A percentile compares a stretch with the other conserved stretches of the same genome.
These are phyloP conservation scores for Carex myosuroides DNA, from an alignment of 176 grass and related monocot genomes.

Conservation along the genomic window DNA sequence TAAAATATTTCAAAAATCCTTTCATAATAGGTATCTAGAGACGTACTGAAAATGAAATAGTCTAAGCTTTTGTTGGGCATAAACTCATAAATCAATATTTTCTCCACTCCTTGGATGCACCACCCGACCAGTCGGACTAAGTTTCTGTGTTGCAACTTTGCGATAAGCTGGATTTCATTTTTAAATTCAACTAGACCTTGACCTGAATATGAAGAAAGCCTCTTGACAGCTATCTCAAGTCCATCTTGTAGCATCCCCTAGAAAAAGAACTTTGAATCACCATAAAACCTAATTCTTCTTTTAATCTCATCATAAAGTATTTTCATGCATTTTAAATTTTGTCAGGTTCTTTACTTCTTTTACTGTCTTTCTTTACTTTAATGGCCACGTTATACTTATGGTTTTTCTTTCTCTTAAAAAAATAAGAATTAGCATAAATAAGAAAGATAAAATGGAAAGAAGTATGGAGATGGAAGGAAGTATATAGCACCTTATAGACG, in stretches of 20 bases:
- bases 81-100: constrained; percentile 23
- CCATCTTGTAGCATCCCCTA: constrained; percentile 3
- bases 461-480: background rate
- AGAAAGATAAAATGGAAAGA: background rate
- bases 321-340: background rate
- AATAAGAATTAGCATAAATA: background rate
- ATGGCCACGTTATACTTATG: background rate
- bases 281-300: background rate
- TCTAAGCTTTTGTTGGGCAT: constrained; percentile 29
- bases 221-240: constrained; percentile 25
- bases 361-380: background rate
- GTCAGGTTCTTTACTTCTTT: background rate
- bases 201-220: constrained; percentile 14
- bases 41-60: constrained; percentile 19
- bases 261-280: background rate
- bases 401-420: background rate
- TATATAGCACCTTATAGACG: constrained; percentile 9
- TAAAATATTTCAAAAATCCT: background rate
- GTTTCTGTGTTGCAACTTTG: constrained; percentile 26
- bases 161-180: constrained; percentile 21
- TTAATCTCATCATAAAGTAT: background rate
- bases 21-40: background rate
- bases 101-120: constrained; percentile 22
- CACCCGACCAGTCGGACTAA: constrained; percentile 25
- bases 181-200: constrained; percentile 27